Evolutionary conservation across 768 basidiomycete species (phyloP).

Genomic region (Strobilomyces confusus): DNA sequence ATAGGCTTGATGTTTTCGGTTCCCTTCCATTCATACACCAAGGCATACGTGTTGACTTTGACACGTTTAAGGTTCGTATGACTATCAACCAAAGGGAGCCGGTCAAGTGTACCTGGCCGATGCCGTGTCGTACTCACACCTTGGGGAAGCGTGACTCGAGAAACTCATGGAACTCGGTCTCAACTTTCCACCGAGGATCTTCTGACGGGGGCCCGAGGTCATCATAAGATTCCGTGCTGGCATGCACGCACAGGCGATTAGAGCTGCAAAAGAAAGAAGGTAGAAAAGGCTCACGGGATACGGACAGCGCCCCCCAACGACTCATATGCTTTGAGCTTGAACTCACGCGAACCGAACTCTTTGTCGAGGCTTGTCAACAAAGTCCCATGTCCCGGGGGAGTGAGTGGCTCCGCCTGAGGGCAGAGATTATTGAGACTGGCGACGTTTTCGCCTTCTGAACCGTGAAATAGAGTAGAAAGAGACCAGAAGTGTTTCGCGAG

Average conservation of each 20-base stretch:
- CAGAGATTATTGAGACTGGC: constrained; percentile 17
- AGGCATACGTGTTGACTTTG: constrained; percentile 56
- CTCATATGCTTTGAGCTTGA: constrained; percentile 29
- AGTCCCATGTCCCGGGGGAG: constrained; percentile 8
- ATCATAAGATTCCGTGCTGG: constrained; percentile 53
- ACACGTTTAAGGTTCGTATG: constrained; percentile 47
- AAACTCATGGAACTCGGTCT: constrained; percentile 23
- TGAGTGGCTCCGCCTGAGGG: constrained; percentile 24
- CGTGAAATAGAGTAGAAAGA: background rate
- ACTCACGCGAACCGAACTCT: constrained; percentile 20
- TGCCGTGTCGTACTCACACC: constrained; percentile 36
- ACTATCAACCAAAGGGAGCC: constrained; percentile 28
- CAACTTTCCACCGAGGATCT: constrained; percentile 41
- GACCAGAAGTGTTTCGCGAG: constrained; percentile 6
- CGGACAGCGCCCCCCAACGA: constrained; percentile 35
- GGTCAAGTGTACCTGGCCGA: background rate
- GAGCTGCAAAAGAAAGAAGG: background rate
- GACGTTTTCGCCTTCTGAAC: background rate
- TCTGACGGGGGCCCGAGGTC: constrained; percentile 43
- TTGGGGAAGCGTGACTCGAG: constrained; percentile 51
- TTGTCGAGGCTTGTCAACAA: constrained; percentile 25
- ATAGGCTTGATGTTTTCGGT: constrained; percentile 51
- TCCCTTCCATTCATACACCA: constrained; percentile 61
- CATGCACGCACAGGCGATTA: background rate
- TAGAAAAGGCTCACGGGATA: constrained; percentile 24